phyloP scores from a whole-genome alignment of 1,139 yeast genomes.

The Torulaspora globosa region DNA sequence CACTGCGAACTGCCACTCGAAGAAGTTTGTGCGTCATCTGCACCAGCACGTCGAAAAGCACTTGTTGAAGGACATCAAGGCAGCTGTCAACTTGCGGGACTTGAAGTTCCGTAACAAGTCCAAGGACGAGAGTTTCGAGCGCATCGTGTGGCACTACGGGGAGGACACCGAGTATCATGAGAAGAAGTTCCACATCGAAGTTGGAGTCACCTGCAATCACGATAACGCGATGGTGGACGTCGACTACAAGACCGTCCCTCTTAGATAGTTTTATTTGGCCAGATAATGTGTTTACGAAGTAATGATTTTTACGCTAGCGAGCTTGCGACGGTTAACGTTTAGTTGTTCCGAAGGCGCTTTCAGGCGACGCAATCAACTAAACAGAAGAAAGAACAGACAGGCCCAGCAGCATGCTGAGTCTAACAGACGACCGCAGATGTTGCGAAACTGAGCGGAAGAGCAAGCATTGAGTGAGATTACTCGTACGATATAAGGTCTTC shows the following conservation, averaged over 20 bases:
- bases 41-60: constrained; percentile 74
- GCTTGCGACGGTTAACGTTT: neutral
- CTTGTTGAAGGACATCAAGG: constrained; percentile 60
- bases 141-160: constrained; percentile 51
- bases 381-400: no score
- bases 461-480: no score
- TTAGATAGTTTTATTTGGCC: constrained; percentile 6
- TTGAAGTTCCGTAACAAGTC: constrained; percentile 52
- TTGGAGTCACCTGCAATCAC: constrained; percentile 55
- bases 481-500: neutral
- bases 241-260: constrained; percentile 46
- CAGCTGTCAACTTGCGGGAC: constrained; percentile 52
- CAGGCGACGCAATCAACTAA: neutral
- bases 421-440: no score
- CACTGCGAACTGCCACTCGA: constrained; percentile 65
- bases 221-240: constrained; percentile 60
- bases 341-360: neutral
- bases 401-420: no score
- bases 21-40: constrained; percentile 67
- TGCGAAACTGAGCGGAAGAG: no score
- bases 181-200: constrained; percentile 51
- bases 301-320: neutral
- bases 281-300: constrained; percentile 3
- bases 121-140: constrained; percentile 46
- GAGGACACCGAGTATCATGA: constrained; percentile 48